Percentiles rank a stretch among this genome's conserved stretches.
phyloP scores from a whole-genome alignment of 768 basidiomycete species.

The Fomitopsis pulvina region DNA sequence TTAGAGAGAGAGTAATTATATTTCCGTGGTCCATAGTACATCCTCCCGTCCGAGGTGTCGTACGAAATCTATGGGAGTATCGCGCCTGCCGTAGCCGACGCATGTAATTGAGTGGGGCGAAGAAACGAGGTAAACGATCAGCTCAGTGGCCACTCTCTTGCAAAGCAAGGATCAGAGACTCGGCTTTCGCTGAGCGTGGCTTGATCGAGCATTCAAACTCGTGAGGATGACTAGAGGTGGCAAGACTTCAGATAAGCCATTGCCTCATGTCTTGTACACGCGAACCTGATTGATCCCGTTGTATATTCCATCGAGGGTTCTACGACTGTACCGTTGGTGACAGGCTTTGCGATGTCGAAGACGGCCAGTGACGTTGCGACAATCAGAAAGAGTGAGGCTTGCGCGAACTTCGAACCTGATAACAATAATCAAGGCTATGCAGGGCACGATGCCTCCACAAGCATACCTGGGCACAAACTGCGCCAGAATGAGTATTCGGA shows the following conservation, averaged over 20 bases:
- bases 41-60: too few relatives aligned
- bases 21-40: too few relatives aligned
- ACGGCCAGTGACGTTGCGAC: conserved; percentile 29
- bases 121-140: background rate
- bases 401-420: conserved; percentile 36
- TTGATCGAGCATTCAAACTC: conserved; percentile 12
- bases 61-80: too few relatives aligned
- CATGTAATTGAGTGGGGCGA: background rate
- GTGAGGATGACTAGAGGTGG: conserved; percentile 9
- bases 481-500: background rate
- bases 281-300: conserved; percentile 18
- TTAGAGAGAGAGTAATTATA: too few relatives aligned
- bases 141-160: background rate
- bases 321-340: conserved; percentile 18
- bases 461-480: conserved; percentile 28
- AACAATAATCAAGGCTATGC: background rate
- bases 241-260: background rate
- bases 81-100: background rate
- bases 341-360: conserved; percentile 26
- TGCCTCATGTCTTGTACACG: background rate
- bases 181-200: conserved; percentile 14
- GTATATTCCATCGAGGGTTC: conserved; percentile 18
- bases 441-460: conserved; percentile 5
- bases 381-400: conserved; percentile 31
- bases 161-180: conserved; percentile 4